These are phyloP conservation scores for Eutypa lata DNA, from an alignment of 2,329 filamentous ascomycete genomes.

Conservation along the genomic window DNA sequence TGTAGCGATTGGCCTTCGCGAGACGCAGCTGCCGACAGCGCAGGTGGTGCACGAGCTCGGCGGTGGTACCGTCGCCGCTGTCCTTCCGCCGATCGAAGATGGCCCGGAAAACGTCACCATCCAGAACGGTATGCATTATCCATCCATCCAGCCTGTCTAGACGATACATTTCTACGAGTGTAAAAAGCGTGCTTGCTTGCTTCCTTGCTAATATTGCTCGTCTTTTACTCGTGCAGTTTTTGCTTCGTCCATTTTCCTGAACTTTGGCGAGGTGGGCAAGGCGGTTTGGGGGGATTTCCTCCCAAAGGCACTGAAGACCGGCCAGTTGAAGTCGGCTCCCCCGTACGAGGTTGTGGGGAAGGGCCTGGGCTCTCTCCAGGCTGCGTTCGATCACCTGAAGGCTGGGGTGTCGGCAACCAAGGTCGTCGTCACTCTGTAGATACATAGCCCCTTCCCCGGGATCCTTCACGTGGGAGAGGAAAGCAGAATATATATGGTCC, in stretches of 20 bases:
- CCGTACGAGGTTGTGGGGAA: constrained; percentile 2
- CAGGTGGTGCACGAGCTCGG: constrained; percentile 1
- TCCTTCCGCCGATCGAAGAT: constrained; percentile 1
- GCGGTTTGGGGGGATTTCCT: constrained; percentile 3
- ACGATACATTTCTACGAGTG: too few species aligned
- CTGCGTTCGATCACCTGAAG: constrained; percentile 2
- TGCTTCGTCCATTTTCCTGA: constrained; percentile 1
- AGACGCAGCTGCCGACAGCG: constrained; percentile 1
- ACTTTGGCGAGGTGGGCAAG: constrained; percentile 2
- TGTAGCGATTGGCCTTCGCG: constrained; percentile 1
- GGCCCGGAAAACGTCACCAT: constrained; percentile 1
- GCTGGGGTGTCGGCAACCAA: constrained; percentile 3
- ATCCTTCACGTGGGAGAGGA: too few species aligned
- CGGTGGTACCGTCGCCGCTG: neutral
- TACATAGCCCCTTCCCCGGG: too few species aligned
- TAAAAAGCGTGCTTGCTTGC: neutral
- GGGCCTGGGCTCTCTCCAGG: constrained; percentile 2
- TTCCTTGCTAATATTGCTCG: neutral
- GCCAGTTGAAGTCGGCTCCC: constrained; percentile 3
- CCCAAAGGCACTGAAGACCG: constrained; percentile 3
- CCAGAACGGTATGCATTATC: neutral
- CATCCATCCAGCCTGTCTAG: neutral
- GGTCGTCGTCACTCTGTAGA: constrained; percentile 3
- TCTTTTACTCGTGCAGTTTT: too few species aligned
- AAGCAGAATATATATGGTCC: too few species aligned